Base-by-base conservation (phyloP, 176 grass and related monocot genomes). In the Chrysopogon serrulatus region DNA sequence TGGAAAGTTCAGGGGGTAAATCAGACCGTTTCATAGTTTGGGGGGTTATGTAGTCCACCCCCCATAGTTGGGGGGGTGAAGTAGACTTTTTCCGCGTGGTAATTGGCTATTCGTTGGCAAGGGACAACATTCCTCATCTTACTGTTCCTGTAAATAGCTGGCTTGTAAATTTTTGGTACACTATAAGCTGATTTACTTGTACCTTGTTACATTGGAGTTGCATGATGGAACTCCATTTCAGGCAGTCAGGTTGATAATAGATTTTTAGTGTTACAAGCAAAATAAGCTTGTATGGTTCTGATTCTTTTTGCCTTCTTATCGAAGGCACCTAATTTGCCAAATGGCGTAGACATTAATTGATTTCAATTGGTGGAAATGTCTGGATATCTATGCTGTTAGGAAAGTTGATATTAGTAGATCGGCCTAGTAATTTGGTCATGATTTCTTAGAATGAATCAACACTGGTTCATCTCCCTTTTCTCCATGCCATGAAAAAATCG, bases 341-440 rank as follows among this genome's bases (percentile, higher is more conserved):
- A 79, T 73, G n/a, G 34, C 1, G 28, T 66, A 27, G 21, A 48
- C 40, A 26, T 24, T 59, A 26, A 59, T 48, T 69, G 5, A 42
- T 43, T n/a, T 68, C 33, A 70, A 69, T 1, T 74, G 13, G 76
- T 35, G 16, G 5, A 77, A 47, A 42, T 82, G 48, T 24, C 11
- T 68, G 62, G n/a, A 76, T 82, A 87, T 76, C 68, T 76, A 61
- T 15, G 49, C 53, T 83, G 23, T 71, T 53, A 79, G 30, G 39
- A 61, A 43, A 78, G 23, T n/a, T 77, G n/a, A 73, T 65, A 73
- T 64, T 47, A 39, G 4, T 73, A 19, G 32, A 59, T 70, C 19
- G 48, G 53, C 68, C 10, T 17, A 12, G 3, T 67, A 72, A 60
- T 3, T 45, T 28, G 21, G 68, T 4, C 19, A 67, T 76, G 27